Percentiles rank a stretch among this genome's conserved stretches.
Evolutionary conservation across 169 alveolate species (phyloP).

Genomic region (Plasmodium inui): DNA sequence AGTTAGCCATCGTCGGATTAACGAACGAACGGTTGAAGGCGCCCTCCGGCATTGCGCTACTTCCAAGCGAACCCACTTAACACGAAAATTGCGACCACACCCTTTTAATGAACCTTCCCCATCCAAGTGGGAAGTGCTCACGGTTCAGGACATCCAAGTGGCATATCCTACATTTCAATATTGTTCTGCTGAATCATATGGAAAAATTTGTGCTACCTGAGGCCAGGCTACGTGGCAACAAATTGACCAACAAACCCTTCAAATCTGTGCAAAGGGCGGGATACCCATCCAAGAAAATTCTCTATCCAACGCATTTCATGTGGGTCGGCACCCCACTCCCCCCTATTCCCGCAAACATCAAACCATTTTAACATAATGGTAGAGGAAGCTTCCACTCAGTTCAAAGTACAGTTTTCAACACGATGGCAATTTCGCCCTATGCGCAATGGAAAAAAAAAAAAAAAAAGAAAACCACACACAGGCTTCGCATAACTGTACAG

Average conservation of each 20-base stretch:
- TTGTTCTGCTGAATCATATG: neutral
- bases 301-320: neutral
- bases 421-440: neutral
- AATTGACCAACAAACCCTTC: neutral
- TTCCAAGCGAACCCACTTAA: neutral
- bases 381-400: neutral
- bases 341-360: neutral
- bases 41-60: neutral
- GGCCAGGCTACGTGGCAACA: neutral
- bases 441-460: neutral
- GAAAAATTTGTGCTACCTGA: neutral
- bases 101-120: neutral
- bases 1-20: neutral
- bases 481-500: neutral
- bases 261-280: neutral
- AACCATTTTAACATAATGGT: neutral
- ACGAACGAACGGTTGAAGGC: neutral
- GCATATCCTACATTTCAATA: neutral
- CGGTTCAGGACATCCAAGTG: neutral
- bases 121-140: neutral
- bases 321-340: neutral
- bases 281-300: neutral
- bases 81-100: neutral
- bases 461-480: slow-evolving; percentile 6
- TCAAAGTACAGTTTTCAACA: neutral